Conservation (phyloP, 225 moss, liverwort and hornwort genomes). For the Pseudoscleropodium purum region DNA sequence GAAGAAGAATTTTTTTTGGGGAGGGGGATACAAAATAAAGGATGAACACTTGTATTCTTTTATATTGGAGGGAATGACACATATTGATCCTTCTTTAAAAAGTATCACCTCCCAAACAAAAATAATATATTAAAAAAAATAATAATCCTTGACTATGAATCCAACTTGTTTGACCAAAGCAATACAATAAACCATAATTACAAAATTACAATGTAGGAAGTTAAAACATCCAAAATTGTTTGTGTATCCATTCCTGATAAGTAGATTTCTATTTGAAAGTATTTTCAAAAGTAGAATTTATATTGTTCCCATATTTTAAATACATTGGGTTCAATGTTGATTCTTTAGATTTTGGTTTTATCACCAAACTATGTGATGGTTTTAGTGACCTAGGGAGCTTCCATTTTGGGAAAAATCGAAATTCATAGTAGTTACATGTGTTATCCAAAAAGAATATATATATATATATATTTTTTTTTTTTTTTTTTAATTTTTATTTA, state of each 20-base stretch:
- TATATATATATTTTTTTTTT: too few relatives aligned
- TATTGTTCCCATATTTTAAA: background rate
- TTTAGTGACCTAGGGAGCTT: background rate
- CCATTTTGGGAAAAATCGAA: too few relatives aligned
- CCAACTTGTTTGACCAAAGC: background rate
- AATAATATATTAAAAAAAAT: too few relatives aligned
- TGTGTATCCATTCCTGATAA: accelerated
- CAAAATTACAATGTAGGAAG: background rate
- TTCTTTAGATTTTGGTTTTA: too few relatives aligned
- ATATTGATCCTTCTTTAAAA: accelerated
- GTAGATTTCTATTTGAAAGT: background rate
- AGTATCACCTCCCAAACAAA: background rate
- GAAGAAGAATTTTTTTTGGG: background rate
- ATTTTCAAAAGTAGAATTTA: background rate
- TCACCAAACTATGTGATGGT: background rate
- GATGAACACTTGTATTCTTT: too few relatives aligned
- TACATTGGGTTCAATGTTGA: too few relatives aligned
- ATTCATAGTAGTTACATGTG: background rate
- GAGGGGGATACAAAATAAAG: background rate
- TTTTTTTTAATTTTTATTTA: background rate
- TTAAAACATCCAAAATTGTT: accelerated
- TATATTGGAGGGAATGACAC: background rate
- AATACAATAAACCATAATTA: background rate
- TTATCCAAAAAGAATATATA: too few relatives aligned
- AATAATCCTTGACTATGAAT: background rate